Evolutionary conservation across 208 protist species (phyloP).

Genomic region (Wallacemonas rigidus): DNA sequence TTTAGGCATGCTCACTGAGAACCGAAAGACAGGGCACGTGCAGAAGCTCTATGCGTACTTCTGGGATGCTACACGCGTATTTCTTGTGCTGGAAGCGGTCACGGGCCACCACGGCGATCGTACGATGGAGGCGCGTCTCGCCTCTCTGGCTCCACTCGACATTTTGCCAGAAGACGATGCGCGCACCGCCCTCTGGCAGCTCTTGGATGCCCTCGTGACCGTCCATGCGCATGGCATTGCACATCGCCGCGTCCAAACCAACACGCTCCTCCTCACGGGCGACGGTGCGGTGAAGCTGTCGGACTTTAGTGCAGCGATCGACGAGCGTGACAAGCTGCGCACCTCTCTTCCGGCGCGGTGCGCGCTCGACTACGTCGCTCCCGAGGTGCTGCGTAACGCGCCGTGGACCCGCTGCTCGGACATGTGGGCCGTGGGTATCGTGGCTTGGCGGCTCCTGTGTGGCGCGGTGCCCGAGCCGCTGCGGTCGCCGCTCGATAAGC

Average conservation of each 20-base stretch:
- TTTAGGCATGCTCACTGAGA: constrained; percentile 30
- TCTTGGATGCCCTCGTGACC: constrained; percentile 44
- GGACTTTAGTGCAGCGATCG: constrained; percentile 85
- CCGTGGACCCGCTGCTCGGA: constrained; percentile 52
- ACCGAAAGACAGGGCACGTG: constrained; percentile 87
- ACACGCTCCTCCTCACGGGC: constrained; percentile 68
- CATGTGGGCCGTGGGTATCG: constrained; percentile 74
- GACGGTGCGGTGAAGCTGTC: constrained; percentile 90
- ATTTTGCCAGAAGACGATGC: constrained; percentile 36
- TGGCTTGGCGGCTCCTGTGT: constrained; percentile 63
- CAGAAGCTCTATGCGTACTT: constrained; percentile 97
- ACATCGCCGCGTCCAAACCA: constrained; percentile 81
- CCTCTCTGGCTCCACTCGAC: neutral
- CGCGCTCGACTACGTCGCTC: constrained; percentile 98
- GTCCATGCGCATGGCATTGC: constrained; percentile 68
- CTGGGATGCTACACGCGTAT: constrained; percentile 93
- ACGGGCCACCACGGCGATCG: constrained; percentile 88
- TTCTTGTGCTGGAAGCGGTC: constrained; percentile 95
- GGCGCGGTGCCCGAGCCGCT: constrained; percentile 40
- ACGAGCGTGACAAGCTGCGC: neutral
- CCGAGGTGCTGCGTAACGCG: constrained; percentile 87
- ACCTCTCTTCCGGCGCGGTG: constrained; percentile 21
- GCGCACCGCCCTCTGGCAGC: constrained; percentile 28
- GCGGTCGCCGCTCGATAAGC: constrained; percentile 34
- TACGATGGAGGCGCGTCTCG: constrained; percentile 77